A percentile compares a stretch with the other conserved stretches of the same genome.
Conservation (phyloP, 257 asterid species). For the Salvia miltiorrhiza region DNA sequence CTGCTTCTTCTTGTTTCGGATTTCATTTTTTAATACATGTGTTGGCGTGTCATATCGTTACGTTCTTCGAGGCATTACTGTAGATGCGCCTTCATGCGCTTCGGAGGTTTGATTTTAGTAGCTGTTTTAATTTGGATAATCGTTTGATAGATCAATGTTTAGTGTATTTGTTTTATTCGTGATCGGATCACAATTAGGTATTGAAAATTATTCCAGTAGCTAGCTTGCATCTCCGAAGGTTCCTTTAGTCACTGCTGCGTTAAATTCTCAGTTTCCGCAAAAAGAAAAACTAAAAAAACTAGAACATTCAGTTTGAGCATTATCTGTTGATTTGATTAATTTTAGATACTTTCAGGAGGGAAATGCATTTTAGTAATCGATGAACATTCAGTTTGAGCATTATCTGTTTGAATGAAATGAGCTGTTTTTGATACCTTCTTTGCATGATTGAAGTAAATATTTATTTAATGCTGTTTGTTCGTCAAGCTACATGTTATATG, state of each 20-base stretch:
- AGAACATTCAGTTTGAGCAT: not conserved
- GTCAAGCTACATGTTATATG: not conserved
- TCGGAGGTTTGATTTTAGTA: not conserved
- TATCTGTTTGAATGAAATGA: not conserved
- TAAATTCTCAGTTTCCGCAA: not conserved
- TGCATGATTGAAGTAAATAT: not conserved
- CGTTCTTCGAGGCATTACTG: not conserved
- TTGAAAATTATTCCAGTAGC: not conserved
- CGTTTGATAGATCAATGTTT: not conserved
- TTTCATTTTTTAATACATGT: not conserved
- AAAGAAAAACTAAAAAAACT: not conserved
- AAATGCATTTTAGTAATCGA: not conserved
- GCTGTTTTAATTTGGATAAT: conserved; percentile 3
- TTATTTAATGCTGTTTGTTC: not conserved
- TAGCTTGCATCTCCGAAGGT: not conserved
- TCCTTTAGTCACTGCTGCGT: not conserved
- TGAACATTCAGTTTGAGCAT: not conserved
- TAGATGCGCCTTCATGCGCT: not conserved
- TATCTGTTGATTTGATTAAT: not conserved
- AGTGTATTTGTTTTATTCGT: not conserved
- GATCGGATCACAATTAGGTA: conserved; percentile 6
- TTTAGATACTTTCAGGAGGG: not conserved
- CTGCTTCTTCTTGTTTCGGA: not conserved
- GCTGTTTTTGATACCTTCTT: not conserved
- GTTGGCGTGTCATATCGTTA: not conserved